Conservation (phyloP, 331 rosid species). For the Pyracantha coccinea region DNA sequence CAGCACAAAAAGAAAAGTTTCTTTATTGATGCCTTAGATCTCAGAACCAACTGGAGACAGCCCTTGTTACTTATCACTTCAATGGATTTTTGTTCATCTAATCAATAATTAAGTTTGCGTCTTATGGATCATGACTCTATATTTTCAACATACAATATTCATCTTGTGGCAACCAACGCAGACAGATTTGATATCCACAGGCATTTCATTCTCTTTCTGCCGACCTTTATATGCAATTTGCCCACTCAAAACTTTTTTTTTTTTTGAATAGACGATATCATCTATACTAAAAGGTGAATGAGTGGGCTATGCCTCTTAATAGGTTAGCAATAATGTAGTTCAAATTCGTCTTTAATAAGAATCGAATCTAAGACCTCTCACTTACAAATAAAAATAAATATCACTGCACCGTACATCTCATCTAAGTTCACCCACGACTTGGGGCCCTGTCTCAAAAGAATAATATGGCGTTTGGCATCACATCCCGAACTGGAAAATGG, state of each 20-base stretch:
- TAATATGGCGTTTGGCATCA: too few species aligned
- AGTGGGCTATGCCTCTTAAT: too few species aligned
- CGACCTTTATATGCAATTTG: constrained; percentile 6
- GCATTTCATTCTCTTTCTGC: constrained; percentile 19
- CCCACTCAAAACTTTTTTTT: neutral
- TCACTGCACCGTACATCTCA: too few species aligned
- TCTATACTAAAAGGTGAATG: too few species aligned
- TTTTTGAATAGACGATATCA: too few species aligned
- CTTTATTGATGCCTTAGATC: neutral
- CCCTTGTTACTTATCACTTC: constrained; percentile 3
- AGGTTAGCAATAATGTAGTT: too few species aligned
- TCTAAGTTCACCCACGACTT: neutral
- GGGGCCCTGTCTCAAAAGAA: neutral
- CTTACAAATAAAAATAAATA: too few species aligned
- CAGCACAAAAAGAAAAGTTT: too few species aligned
- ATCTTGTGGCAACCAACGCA: neutral
- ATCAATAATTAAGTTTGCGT: neutral
- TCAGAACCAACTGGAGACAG: neutral
- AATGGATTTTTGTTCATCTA: neutral
- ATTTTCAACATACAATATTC: too few species aligned
- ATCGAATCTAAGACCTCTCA: fast-evolving
- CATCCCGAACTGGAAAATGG: too few species aligned
- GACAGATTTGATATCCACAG: constrained; percentile 8
- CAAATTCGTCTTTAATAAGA: fast-evolving
- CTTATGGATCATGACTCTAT: neutral